A percentile compares a stretch with the other conserved stretches of the same genome.
Evolutionary conservation across 179 eudicot species (phyloP).

Genomic region (Spinacia oleracea): DNA sequence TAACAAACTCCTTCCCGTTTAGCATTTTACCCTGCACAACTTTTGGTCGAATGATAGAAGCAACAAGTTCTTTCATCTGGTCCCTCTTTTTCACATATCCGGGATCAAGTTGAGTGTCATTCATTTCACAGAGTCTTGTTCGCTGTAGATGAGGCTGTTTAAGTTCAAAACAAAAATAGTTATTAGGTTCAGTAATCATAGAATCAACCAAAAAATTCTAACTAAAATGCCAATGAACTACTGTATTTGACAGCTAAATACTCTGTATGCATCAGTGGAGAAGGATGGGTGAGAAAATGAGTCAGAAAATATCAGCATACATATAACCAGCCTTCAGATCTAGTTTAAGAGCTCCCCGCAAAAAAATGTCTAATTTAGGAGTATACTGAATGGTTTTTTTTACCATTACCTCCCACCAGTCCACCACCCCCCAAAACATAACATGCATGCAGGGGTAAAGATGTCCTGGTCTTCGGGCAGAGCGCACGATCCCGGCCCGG

Average conservation of each 20-base stretch:
- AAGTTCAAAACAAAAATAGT: slow-evolving; percentile 28
- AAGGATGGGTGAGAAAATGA: not conserved
- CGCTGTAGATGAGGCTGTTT: slow-evolving; percentile 96
- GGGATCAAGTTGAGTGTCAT: slow-evolving; percentile 83
- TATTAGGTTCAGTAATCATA: slow-evolving; percentile 5
- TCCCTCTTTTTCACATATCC: slow-evolving; percentile 80
- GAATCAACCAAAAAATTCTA: not conserved
- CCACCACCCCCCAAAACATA: not conserved
- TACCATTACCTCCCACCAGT: not conserved
- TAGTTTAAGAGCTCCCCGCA: not conserved
- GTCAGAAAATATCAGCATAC: not conserved
- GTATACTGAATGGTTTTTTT: not conserved
- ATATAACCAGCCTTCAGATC: not conserved
- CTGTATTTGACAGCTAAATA: not conserved
- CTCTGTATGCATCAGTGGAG: not conserved
- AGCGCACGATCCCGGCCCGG: no score
- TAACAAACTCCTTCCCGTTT: slow-evolving; percentile 88
- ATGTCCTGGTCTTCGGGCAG: no score
- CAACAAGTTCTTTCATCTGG: slow-evolving; percentile 68
- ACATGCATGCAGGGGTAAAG: not conserved
- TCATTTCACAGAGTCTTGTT: slow-evolving; percentile 91
- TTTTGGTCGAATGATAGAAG: slow-evolving; percentile 75
- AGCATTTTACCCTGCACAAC: slow-evolving; percentile 83
- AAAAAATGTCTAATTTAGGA: not conserved
- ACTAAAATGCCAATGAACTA: not conserved